Conservation (phyloP, 768 basidiomycete species). For the Phlegmacium glaucopus region DNA sequence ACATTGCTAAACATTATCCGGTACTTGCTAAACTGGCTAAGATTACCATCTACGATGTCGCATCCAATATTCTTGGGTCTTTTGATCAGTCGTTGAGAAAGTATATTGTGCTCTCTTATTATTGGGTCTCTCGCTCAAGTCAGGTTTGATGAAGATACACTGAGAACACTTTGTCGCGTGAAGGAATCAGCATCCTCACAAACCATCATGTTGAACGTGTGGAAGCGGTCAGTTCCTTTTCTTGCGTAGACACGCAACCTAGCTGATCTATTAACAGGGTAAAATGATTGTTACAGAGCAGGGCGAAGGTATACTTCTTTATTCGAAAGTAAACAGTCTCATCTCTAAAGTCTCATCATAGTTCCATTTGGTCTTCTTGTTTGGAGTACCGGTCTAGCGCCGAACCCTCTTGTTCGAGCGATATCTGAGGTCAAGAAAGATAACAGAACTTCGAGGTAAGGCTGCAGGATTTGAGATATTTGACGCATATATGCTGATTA, state of each 20-base stretch:
- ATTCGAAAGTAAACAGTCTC: constrained; percentile 2
- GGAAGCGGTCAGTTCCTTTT: constrained; percentile 41
- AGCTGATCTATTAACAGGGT: constrained; percentile 34
- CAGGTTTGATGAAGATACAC: constrained; percentile 47
- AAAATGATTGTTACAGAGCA: constrained; percentile 68
- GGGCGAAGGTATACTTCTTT: constrained; percentile 51
- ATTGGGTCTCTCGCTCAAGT: neutral
- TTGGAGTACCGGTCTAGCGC: constrained; percentile 84
- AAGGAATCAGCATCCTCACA: constrained; percentile 71
- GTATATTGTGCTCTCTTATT: constrained; percentile 30
- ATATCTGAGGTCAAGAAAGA: constrained; percentile 62
- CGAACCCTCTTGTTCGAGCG: constrained; percentile 72
- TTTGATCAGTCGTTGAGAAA: constrained; percentile 69
- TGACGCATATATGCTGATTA: neutral
- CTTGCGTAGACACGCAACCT: neutral
- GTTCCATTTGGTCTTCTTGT: constrained; percentile 82
- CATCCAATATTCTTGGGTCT: constrained; percentile 66
- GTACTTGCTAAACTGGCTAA: constrained; percentile 57
- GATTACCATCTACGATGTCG: constrained; percentile 83
- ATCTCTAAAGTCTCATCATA: constrained; percentile 21
- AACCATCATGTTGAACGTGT: constrained; percentile 73
- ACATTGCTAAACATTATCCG: constrained; percentile 61
- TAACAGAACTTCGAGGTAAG: constrained; percentile 51
- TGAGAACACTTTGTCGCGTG: constrained; percentile 65
- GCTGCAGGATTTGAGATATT: neutral